These are phyloP conservation scores for Pyrenochaeta sp. DNA, from an alignment of 2,329 filamentous ascomycete species.

Conservation along the genomic window DNA sequence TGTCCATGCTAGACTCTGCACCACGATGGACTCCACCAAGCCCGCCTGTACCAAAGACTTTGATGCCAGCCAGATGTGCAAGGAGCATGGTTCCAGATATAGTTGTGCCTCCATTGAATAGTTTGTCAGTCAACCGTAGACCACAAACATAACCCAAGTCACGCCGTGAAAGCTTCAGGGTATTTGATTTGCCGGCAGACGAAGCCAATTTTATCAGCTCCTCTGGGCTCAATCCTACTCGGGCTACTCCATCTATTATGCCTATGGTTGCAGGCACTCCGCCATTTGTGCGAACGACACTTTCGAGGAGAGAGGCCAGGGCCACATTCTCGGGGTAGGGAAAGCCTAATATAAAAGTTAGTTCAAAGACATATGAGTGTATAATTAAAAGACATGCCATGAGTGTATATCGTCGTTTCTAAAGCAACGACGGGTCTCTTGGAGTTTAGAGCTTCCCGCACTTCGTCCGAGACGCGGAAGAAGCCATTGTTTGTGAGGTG, in stretches of 20 bases:
- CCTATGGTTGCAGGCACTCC: conserved; percentile 87
- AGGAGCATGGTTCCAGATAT: conserved; percentile 93
- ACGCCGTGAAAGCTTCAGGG: conserved; percentile 83
- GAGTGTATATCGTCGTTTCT: conserved; percentile 96
- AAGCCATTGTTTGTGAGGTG: conserved; percentile 56
- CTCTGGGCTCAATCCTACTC: conserved; percentile 75
- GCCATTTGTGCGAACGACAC: conserved; percentile 80
- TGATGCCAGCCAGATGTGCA: conserved; percentile 84
- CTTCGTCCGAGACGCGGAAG: conserved; percentile 80
- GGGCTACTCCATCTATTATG: conserved; percentile 81
- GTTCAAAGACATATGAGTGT: neutral
- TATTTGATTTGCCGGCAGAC: conserved; percentile 69
- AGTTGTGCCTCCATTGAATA: conserved; percentile 87
- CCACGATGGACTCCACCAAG: conserved; percentile 93
- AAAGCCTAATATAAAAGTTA: conserved; percentile 59
- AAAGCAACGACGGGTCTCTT: conserved; percentile 87
- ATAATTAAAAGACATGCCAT: conserved; percentile 62
- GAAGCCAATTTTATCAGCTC: conserved; percentile 75
- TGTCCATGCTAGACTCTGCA: conserved; percentile 85
- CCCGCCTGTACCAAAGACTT: conserved; percentile 92
- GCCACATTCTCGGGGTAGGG: conserved; percentile 76
- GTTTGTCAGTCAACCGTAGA: conserved; percentile 70
- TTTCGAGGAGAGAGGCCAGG: conserved; percentile 80
- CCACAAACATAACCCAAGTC: conserved; percentile 85
- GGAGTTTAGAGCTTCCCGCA: conserved; percentile 75